Base-by-base conservation (phyloP, 257 asterid species). In the Eucommia ulmoides region DNA sequence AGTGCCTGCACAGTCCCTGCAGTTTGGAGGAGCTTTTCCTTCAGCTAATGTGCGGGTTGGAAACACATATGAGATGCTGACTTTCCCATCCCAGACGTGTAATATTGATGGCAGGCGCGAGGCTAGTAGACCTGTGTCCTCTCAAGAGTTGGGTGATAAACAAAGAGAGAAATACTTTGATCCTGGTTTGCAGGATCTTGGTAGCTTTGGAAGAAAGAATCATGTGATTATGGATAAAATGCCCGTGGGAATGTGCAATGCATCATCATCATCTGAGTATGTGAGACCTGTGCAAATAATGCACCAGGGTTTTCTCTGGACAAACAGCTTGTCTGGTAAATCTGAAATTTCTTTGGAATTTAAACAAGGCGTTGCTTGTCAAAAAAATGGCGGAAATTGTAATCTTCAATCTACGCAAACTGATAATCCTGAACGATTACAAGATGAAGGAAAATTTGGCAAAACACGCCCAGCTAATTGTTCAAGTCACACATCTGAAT, bases 221-320 rank as follows among this genome's bases (percentile, higher is more conserved):
- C 20, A 15, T 17, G 21, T 10, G 8, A 2, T 35, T 18, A 2
- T 18, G 2, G 15, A 35, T 35, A 35, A 35, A 35, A 26, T 50
- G 53, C 26, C 65, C 41, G 6, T 46, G 45, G 59, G 25, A 42
- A 50, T 41, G 44, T 22, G 33, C 49, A 41, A 54, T 47, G 51
- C 47, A 33, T 48, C 60, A 23, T 20, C 47, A 33, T 48, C 60
- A 23, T 20, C 56, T 54, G 56, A 51, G 35, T 42, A 23, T 53
- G 24, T 22, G 47, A 23, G 61, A 49, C 53, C 41, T 20, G 22
- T 61, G 33, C 56, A 51, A 53, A 33, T 52, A 61, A 35, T 35
- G 26, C 57, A 51, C 25, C 58, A 23, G 58, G 51, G 16, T 8
- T 50, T 33, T 41, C 19, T 46, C 22, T 56, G 42, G 61, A 18